Conservation (phyloP, 306 rosid genomes). For the Corylus avellana region DNA sequence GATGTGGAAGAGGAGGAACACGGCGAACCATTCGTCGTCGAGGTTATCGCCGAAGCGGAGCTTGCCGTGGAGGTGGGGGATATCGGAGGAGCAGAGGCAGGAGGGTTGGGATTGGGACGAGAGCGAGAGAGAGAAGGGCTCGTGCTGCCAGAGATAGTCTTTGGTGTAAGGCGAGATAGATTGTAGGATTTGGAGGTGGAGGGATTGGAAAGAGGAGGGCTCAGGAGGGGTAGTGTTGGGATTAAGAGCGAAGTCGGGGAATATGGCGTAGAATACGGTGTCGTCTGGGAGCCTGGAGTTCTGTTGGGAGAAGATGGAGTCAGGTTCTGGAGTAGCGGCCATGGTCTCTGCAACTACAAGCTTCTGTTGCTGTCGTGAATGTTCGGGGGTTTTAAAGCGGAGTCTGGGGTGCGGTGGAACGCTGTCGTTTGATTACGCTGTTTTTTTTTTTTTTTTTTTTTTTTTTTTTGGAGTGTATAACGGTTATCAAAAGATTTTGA, state of each 20-base stretch:
- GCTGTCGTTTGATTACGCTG: neutral
- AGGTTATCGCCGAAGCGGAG: conserved; percentile 86
- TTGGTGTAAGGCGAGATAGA: conserved; percentile 54
- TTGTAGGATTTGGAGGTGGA: conserved; percentile 71
- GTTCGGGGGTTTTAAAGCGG: conserved; percentile 3
- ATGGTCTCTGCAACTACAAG: neutral
- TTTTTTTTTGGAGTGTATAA: too few relatives aligned
- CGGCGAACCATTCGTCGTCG: conserved; percentile 90
- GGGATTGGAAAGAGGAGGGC: conserved; percentile 62
- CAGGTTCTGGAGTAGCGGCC: conserved; percentile 17
- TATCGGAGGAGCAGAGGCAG: conserved; percentile 55
- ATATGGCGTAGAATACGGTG: conserved; percentile 83
- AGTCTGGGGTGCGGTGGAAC: neutral
- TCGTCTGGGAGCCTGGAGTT: conserved; percentile 58
- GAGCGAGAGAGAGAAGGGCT: conserved; percentile 68
- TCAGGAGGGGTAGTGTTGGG: conserved; percentile 15
- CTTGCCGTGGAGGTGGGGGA: conserved; percentile 85
- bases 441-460: too few relatives aligned
- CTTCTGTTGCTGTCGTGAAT: conserved; percentile 5
- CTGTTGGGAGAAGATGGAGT: conserved; percentile 45
- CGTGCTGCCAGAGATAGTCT: conserved; percentile 89
- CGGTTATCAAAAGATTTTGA: neutral
- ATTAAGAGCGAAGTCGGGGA: conserved; percentile 45
- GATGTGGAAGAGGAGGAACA: conserved; percentile 78
- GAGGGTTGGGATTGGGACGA: conserved; percentile 51